Evolutionary conservation across 345 rosid species (phyloP).

Genomic region (Syzygium aqueum): DNA sequence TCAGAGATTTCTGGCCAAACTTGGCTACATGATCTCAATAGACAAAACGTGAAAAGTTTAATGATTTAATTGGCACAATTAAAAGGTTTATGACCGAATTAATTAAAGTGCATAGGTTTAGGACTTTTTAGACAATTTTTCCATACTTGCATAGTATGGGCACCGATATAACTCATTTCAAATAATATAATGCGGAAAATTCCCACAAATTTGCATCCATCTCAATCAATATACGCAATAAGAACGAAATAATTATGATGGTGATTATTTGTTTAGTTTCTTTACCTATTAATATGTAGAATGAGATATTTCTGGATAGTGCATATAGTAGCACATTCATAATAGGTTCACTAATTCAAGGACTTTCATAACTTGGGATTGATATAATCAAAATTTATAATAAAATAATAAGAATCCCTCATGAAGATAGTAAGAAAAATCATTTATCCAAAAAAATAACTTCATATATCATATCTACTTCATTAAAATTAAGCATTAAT

Average conservation of each 20-base stretch:
- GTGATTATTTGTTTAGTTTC: not conserved
- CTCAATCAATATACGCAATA: not conserved
- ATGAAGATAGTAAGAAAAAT: not conserved
- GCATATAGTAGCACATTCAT: not conserved
- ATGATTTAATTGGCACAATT: not conserved
- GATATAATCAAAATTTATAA: not conserved
- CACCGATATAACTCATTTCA: not conserved
- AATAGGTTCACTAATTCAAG: not conserved
- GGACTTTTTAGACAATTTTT: too few species aligned
- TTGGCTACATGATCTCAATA: too few species aligned
- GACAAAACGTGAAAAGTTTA: too few species aligned
- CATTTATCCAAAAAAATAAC: not conserved
- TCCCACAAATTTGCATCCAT: not conserved
- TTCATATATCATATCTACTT: not conserved
- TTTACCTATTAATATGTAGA: not conserved
- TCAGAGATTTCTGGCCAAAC: too few species aligned
- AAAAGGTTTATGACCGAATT: not conserved
- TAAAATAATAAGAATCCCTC: not conserved
- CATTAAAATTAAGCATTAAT: not conserved
- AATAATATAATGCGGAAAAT: not conserved
- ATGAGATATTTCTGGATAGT: not conserved
- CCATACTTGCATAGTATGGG: not conserved
- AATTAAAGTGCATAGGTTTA: not conserved
- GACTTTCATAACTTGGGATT: not conserved
- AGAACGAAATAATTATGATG: too few species aligned